Evolutionary conservation across 169 alveolate species (phyloP).

Genomic region (Sarcocystis neurona): DNA sequence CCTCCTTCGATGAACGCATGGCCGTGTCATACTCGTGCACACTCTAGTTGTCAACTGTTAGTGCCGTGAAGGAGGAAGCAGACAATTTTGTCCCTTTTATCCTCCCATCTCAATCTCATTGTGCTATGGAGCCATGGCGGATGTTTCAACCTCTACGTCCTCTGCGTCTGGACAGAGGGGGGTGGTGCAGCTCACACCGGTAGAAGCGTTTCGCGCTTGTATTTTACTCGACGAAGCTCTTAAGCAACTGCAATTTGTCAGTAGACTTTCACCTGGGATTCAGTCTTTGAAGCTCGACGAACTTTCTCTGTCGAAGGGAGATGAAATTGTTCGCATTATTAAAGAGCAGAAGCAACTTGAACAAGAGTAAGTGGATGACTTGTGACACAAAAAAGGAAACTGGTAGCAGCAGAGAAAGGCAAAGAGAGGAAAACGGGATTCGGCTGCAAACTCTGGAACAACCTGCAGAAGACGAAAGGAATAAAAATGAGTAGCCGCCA

Average conservation of each 20-base stretch:
- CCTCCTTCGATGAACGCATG: too few species aligned
- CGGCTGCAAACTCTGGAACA: too few species aligned
- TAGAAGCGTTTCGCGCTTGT: slow-evolving; percentile 47
- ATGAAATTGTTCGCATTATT: slow-evolving; percentile 43
- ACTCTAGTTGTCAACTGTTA: too few species aligned
- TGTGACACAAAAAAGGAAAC: background rate
- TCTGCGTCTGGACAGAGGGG: background rate
- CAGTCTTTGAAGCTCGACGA: background rate
- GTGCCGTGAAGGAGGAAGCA: too few species aligned
- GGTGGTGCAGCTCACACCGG: slow-evolving; percentile 46
- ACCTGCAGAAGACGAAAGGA: too few species aligned
- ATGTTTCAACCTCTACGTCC: too few species aligned
- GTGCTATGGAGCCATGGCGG: too few species aligned
- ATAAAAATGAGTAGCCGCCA: too few species aligned
- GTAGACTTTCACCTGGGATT: slow-evolving; percentile 4
- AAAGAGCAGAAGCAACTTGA: slow-evolving; percentile 38
- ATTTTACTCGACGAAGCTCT: slow-evolving; percentile 47
- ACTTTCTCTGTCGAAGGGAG: slow-evolving; percentile 47
- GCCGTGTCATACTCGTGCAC: too few species aligned
- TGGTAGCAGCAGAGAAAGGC: background rate
- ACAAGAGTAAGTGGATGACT: slow-evolving; percentile 1
- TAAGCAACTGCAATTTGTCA: slow-evolving; percentile 40
- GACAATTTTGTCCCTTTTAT: too few species aligned
- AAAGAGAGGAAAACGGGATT: background rate
- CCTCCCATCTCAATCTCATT: too few species aligned